Evolutionary conservation across 805 yeast genomes (phyloP), one percentile per base, ranked within the genome.

Genomic region (Candida nemodendra): DNA sequence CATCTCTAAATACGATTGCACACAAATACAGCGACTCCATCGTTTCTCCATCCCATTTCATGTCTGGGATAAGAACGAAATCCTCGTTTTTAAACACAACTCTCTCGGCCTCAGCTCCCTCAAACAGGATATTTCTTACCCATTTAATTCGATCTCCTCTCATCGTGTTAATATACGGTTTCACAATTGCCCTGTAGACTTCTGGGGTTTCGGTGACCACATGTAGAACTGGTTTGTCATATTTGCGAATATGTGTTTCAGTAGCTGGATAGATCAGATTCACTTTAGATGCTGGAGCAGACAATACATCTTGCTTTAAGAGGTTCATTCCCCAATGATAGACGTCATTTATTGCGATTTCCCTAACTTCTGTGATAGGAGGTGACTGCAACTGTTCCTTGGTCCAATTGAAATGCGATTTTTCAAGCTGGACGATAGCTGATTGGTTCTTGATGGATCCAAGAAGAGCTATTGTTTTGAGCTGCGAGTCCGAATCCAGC

Each of bases 241-340:
- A 87, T 63, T 93, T 93, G 32, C 72, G 72, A 32, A 93, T 79
- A 57, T 93, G 99, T 3, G 81, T 76, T 32, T 78, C 80, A 0
- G 96, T 84, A 0, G 98, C 98, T 1, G 99, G 99, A 58, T 77
- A 88, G 18, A 91, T 80, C 39, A 91, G 50, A 49, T 83, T 88
- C 38, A 87, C 51, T 54, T 90, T 89, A 12, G 81, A 81, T 1
- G 79, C 72, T 1, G 95, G 86, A 4, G 50, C 50, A 0, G 50
- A 47, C 0, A 64, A 66, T n/a, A 78, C 42, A 32, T 71, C 66
- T 45, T 77, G 81, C 3, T 50, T 49, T 28, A 83, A 47, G 1
- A 72, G 59, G 1, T 76, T 76, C 31, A 75, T 59, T 11, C 87
- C 86, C 97, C 98, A 91, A 44, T 72, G 72, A 55, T 91, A 91